These are phyloP conservation scores for Friedmanniomyces simplex DNA, from an alignment of 495 filamentous ascomycete genomes.

Conservation along the genomic window DNA sequence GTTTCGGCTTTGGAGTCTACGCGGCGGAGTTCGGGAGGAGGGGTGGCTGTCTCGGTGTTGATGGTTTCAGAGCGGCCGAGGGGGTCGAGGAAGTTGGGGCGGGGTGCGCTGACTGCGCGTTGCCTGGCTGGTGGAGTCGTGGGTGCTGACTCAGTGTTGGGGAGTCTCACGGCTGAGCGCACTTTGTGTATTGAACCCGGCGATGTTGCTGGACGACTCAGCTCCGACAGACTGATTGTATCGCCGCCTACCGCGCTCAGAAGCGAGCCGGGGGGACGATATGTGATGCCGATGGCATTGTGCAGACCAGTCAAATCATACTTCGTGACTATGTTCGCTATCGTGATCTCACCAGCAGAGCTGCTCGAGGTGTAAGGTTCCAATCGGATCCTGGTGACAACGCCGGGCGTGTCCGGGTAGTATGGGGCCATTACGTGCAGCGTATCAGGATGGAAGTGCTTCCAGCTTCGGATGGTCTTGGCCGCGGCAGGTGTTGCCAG, in stretches of 20 bases:
- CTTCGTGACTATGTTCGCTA: constrained; percentile 53
- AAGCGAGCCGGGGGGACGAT: constrained; percentile 43
- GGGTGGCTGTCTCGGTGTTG: constrained; percentile 1
- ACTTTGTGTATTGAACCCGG: not conserved
- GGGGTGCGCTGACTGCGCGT: not conserved
- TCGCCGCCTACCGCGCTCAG: constrained; percentile 18
- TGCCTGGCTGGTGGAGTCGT: not conserved
- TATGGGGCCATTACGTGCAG: constrained; percentile 45
- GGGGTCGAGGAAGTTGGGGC: not conserved
- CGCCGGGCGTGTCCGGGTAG: constrained; percentile 25
- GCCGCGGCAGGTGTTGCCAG: constrained; percentile 55
- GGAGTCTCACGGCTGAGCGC: not conserved
- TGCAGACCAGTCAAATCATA: constrained; percentile 52
- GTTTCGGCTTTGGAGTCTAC: constrained; percentile 1
- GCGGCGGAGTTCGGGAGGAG: not conserved
- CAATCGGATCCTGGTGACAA: constrained; percentile 39
- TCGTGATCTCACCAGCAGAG: constrained; percentile 50
- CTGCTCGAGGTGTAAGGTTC: constrained; percentile 38
- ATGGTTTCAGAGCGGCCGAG: not conserved
- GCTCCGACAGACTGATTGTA: constrained; percentile 11
- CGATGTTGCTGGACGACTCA: not conserved
- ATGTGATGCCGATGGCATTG: constrained; percentile 60
- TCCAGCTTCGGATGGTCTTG: constrained; percentile 51
- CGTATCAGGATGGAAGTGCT: constrained; percentile 45
- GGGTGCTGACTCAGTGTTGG: not conserved